A percentile compares a stretch with the other conserved stretches of the same genome.
These are phyloP conservation scores for Stentor roeselii DNA, from an alignment of 73 alveolate species.

Conservation along the genomic window DNA sequence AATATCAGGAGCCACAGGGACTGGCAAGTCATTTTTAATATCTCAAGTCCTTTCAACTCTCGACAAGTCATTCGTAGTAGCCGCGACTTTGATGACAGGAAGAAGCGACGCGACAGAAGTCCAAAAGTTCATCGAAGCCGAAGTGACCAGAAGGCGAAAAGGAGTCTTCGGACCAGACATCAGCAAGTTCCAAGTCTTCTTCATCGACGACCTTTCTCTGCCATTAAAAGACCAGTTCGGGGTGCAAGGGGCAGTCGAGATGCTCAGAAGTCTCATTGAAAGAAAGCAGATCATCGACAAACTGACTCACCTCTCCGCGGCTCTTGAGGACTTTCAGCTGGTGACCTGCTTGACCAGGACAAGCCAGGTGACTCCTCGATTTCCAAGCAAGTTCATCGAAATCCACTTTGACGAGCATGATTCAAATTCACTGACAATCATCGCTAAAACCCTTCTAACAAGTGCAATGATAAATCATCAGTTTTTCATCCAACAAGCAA, in stretches of 20 bases:
- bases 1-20: conserved; percentile 48
- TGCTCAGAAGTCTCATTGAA: conserved; percentile 92
- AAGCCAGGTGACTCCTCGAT: conserved; percentile 89
- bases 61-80: conserved; percentile 30
- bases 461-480: conserved; percentile 83
- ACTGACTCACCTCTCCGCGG: conserved; percentile 72
- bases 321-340: conserved; percentile 65
- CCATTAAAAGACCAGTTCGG: conserved; percentile 96
- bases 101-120: conserved; percentile 12
- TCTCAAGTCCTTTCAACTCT: conserved; percentile 68
- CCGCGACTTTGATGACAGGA: not conserved
- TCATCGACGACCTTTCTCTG: conserved; percentile 97
- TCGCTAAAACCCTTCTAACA: conserved; percentile 83
- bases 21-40: conserved; percentile 89
- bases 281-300: conserved; percentile 94
- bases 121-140: conserved; percentile 51
- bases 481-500: conserved; percentile 53
- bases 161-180: conserved; percentile 92
- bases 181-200: conserved; percentile 87
- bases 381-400: conserved; percentile 92
- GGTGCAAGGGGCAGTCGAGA: conserved; percentile 97
- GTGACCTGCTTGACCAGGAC: conserved; percentile 75
- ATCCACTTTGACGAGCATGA: conserved; percentile 67
- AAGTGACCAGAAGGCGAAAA: conserved; percentile 68
- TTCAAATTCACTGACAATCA: conserved; percentile 74